These are phyloP conservation scores for Pelargonium citronellum DNA, from an alignment of 441 rosid species.

Conservation along the genomic window DNA sequence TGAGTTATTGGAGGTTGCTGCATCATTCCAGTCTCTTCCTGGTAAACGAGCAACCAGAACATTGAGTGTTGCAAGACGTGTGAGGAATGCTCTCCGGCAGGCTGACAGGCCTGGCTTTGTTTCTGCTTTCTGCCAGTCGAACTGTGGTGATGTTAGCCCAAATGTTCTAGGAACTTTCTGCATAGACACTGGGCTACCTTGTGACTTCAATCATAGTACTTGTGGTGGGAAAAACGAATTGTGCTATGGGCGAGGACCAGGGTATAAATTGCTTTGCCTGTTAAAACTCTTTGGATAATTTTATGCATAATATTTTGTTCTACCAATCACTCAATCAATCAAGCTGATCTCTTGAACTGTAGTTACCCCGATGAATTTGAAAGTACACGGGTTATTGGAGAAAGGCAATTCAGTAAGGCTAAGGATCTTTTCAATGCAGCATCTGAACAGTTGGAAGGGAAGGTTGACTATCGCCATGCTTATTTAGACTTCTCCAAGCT, in stretches of 20 bases:
- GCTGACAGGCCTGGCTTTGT: slow-evolving; percentile 77
- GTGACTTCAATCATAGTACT: slow-evolving; percentile 96
- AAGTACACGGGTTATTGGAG: slow-evolving; percentile 83
- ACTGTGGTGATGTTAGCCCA: slow-evolving; percentile 97
- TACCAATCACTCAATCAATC: slow-evolving; percentile 16
- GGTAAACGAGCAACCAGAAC: slow-evolving; percentile 61
- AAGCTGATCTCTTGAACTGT: slow-evolving; percentile 27
- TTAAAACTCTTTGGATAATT: neutral
- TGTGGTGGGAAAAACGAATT: slow-evolving; percentile 83
- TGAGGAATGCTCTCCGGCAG: slow-evolving; percentile 66
- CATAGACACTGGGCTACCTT: slow-evolving; percentile 73
- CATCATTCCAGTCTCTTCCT: slow-evolving; percentile 66
- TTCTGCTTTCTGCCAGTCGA: slow-evolving; percentile 89
- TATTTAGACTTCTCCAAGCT: slow-evolving; percentile 76
- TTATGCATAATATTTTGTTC: neutral
- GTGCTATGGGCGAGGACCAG: slow-evolving; percentile 96
- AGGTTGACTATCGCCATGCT: slow-evolving; percentile 67
- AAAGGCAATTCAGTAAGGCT: slow-evolving; percentile 76
- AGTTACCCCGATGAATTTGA: slow-evolving; percentile 92
- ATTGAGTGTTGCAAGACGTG: slow-evolving; percentile 65
- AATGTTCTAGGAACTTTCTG: slow-evolving; percentile 94
- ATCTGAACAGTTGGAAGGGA: slow-evolving; percentile 65
- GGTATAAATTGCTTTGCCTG: slow-evolving; percentile 41
- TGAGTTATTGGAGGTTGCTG: slow-evolving; percentile 76
- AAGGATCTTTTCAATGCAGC: slow-evolving; percentile 71